These are phyloP conservation scores for Articulospora tetracladia DNA, from an alignment of 495 filamentous ascomycete species.

Conservation along the genomic window DNA sequence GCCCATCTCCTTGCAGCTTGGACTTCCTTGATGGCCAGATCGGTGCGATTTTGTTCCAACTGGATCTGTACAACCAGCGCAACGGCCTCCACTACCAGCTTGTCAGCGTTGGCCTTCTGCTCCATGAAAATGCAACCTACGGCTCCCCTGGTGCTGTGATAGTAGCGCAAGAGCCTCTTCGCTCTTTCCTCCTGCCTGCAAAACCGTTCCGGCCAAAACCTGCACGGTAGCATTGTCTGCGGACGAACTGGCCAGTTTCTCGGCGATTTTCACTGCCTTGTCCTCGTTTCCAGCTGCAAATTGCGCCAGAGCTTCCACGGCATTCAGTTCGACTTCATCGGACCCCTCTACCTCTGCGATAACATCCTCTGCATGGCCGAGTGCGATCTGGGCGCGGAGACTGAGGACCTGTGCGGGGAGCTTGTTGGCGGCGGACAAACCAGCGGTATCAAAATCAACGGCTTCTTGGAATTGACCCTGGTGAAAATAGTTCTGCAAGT, in stretches of 20 bases:
- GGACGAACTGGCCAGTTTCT: constrained; percentile 59
- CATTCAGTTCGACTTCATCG: constrained; percentile 69
- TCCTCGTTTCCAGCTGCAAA: constrained; percentile 54
- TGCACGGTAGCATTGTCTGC: constrained; percentile 79
- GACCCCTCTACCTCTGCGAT: constrained; percentile 62
- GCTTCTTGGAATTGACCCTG: constrained; percentile 84
- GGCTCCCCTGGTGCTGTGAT: constrained; percentile 80
- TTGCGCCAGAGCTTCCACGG: constrained; percentile 74
- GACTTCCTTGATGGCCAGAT: constrained; percentile 88
- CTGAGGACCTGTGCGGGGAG: constrained; percentile 75
- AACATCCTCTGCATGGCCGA: constrained; percentile 70
- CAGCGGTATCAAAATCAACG: constrained; percentile 71
- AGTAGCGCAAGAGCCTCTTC: constrained; percentile 82
- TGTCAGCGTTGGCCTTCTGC: constrained; percentile 12
- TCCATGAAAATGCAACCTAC: constrained; percentile 47
- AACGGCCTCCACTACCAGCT: constrained; percentile 51
- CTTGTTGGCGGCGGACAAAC: constrained; percentile 71
- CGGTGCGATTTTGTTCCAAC: constrained; percentile 82
- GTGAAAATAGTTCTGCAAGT: constrained; percentile 93
- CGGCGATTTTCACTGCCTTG: constrained; percentile 56
- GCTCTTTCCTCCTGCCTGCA: constrained; percentile 69
- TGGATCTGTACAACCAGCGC: constrained; percentile 86
- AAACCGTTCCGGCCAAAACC: constrained; percentile 69
- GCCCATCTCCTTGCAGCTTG: constrained; percentile 89
- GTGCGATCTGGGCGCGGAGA: constrained; percentile 77